Conservation (phyloP, 768 basidiomycete genomes). For the Lactarius hengduanensis region DNA sequence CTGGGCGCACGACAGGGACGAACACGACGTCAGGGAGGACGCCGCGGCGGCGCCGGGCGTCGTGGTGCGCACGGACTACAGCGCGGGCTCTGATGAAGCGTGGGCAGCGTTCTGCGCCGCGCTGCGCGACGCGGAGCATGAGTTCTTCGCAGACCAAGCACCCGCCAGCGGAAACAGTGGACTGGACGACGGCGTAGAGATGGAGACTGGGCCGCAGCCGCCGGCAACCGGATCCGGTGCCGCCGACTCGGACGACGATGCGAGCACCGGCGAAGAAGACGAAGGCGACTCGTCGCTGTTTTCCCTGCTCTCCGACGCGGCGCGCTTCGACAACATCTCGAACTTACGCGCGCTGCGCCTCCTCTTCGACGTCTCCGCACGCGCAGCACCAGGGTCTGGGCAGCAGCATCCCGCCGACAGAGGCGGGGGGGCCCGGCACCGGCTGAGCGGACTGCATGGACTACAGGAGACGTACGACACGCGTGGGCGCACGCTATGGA, state of each 20-base stretch:
- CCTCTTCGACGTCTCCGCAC: slow-evolving; percentile 69
- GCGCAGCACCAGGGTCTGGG: slow-evolving; percentile 36
- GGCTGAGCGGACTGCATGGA: slow-evolving; percentile 58
- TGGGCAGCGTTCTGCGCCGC: slow-evolving; percentile 56
- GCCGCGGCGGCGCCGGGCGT: slow-evolving; percentile 55
- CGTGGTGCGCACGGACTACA: slow-evolving; percentile 71
- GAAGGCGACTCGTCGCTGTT: slow-evolving; percentile 41
- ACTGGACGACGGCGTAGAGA: slow-evolving; percentile 27
- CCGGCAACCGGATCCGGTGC: too few species aligned
- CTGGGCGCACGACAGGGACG: slow-evolving; percentile 55
- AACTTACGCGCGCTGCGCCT: slow-evolving; percentile 67
- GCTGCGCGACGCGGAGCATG: slow-evolving; percentile 57
- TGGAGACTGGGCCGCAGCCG: background rate
- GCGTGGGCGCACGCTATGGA: slow-evolving; percentile 63
- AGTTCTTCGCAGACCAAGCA: slow-evolving; percentile 40
- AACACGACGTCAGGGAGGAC: slow-evolving; percentile 44
- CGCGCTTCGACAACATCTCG: slow-evolving; percentile 49
- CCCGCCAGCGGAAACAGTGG: slow-evolving; percentile 12
- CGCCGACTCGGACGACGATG: background rate
- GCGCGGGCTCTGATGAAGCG: slow-evolving; percentile 51
- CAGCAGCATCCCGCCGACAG: slow-evolving; percentile 36
- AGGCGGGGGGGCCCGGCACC: slow-evolving; percentile 47
- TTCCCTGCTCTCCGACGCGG: slow-evolving; percentile 50
- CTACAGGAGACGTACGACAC: slow-evolving; percentile 68
- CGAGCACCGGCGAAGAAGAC: slow-evolving; percentile 23